Evolutionary conservation across 2,329 filamentous ascomycete species (phyloP), one percentile per base, ranked within the genome.

Genomic region (Colletotrichum viniferum): DNA sequence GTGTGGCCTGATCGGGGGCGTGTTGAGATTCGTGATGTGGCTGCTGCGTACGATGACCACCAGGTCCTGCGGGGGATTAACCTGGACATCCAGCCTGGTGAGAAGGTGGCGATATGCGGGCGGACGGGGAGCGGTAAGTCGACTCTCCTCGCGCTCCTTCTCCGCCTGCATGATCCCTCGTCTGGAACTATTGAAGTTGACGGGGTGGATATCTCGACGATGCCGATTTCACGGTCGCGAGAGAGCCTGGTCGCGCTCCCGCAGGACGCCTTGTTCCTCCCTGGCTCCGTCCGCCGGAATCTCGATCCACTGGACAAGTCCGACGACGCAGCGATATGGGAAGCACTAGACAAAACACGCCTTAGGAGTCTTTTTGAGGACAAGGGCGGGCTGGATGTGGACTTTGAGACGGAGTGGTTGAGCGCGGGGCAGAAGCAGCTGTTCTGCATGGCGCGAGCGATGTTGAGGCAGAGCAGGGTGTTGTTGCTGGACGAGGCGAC

Each of bases 191-290:
- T 91, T 16, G 79, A 74, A 2, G 83, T 91, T 12, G 89, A 90
- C 69, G 84, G 82, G 3, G 71, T 88, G 2, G 84, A 88, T 58
- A 77, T 83, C 12, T 74, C 78, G 3, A 77, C 62, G 1, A 43
- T 83, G 2, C 76, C 78, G 0, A 77, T 80, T 7, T 71, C 80
- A 8, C 70, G 74, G 7, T 61, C 84, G 2, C 79, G 82, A 1
- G 65, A 77, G 0, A 73, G 80, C 2, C 80, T 91, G 8, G 85
- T 86, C 34, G 84, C 84, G 1, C 80, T 90, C 2, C 86, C 90
- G 0, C 90, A 91, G 80, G 88, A 91, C 61, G 83, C 88, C 0
- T 86, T 90, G 73, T 85, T 89, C 24, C 80, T 91, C 6, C 84
- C 84, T 2, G 88, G 87, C 2, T 87, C 81, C 0, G 81, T 92